Conservation (phyloP, 345 rosid genomes). For the Mallotus nudiflorus region DNA sequence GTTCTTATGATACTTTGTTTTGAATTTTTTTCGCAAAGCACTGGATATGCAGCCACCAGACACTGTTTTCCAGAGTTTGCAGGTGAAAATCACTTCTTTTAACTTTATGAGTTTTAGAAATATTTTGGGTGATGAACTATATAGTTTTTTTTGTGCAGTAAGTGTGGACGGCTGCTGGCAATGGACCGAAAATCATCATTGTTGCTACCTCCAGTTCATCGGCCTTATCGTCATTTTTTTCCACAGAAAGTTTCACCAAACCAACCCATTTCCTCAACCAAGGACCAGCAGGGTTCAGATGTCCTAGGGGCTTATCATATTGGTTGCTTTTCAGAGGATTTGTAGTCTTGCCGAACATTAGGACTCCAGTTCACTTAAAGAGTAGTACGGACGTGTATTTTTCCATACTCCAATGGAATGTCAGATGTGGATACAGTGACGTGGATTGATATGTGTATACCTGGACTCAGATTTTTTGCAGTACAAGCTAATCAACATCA, state of each 20-base stretch:
- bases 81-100: constrained; percentile 39
- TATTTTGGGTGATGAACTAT: constrained; percentile 8
- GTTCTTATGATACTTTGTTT: neutral
- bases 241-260: constrained; percentile 11
- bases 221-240: constrained; percentile 21
- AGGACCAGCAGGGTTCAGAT: constrained; percentile 20
- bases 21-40: constrained; percentile 45
- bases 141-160: constrained; percentile 42
- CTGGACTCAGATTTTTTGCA: no score
- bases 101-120: constrained; percentile 9
- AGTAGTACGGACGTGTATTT: neutral
- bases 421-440: no score
- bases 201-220: constrained; percentile 31
- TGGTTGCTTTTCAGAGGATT: constrained; percentile 24
- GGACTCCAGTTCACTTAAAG: neutral
- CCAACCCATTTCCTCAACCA: constrained; percentile 8
- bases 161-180: constrained; percentile 68
- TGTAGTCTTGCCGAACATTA: neutral
- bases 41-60: constrained; percentile 86
- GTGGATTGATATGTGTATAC: no score
- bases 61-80: constrained; percentile 69
- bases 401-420: neutral
- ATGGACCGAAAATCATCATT: constrained; percentile 62
- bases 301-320: constrained; percentile 22
- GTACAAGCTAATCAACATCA: no score